These are phyloP conservation scores for Flueggea neowawraea DNA, from an alignment of 441 rosid genomes.

Conservation along the genomic window DNA sequence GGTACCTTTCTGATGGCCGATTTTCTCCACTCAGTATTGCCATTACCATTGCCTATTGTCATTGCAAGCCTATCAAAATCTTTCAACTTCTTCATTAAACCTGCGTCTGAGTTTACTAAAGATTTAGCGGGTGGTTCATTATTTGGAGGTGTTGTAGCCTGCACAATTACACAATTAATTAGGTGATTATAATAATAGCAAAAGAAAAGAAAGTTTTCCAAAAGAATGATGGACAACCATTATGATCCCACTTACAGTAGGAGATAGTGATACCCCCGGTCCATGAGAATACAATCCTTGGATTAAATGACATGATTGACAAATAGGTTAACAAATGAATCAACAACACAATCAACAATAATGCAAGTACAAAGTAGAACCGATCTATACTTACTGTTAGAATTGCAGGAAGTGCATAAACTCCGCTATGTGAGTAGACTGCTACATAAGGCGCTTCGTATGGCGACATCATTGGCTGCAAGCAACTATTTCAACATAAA, in stretches of 20 bases:
- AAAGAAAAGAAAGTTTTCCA: neutral
- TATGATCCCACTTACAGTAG: conserved; percentile 45
- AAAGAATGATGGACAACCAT: conserved; percentile 10
- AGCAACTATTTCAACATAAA: too few relatives aligned
- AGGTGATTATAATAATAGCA: conserved; percentile 7
- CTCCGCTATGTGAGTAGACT: conserved; percentile 76
- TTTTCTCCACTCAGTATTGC: conserved; percentile 36
- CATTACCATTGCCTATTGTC: conserved; percentile 65
- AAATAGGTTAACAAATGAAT: neutral
- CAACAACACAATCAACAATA: neutral
- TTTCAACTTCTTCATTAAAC: conserved; percentile 79
- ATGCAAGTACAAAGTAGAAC: neutral
- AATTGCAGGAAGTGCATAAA: conserved; percentile 82
- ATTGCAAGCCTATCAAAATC: conserved; percentile 81
- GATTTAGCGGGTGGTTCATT: conserved; percentile 63
- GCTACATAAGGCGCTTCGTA: conserved; percentile 82
- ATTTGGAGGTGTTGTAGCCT: conserved; percentile 47
- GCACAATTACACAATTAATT: conserved; percentile 20
- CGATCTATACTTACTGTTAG: conserved; percentile 48
- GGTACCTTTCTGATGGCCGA: conserved; percentile 60
- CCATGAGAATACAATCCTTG: conserved; percentile 54
- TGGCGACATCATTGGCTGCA: conserved; percentile 86
- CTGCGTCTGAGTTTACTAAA: conserved; percentile 51
- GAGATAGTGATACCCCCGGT: conserved; percentile 37
- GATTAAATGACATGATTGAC: neutral